phyloP scores from a whole-genome alignment of 768 basidiomycete species.

The Suillus hirtellus region DNA sequence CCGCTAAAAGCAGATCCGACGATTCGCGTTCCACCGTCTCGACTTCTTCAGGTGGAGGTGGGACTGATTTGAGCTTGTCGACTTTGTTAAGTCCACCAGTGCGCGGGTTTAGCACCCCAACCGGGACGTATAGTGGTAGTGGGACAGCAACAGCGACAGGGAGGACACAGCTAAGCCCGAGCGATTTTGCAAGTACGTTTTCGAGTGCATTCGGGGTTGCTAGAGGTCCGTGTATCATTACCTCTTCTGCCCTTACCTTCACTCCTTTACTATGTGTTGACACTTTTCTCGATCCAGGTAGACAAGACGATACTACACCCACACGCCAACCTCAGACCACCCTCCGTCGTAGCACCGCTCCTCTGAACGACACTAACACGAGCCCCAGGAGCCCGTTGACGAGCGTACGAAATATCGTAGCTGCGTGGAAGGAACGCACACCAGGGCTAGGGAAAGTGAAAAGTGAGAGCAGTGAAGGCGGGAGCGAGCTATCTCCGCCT shows the following conservation, averaged over 20 bases:
- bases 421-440: slow-evolving; percentile 78
- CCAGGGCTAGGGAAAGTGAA: slow-evolving; percentile 40
- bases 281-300: background rate
- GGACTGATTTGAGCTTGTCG: slow-evolving; percentile 23
- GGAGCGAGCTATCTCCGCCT: slow-evolving; percentile 21
- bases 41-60: slow-evolving; percentile 8
- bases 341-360: background rate
- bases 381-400: slow-evolving; percentile 72
- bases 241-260: slow-evolving; percentile 41
- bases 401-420: slow-evolving; percentile 77
- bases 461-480: slow-evolving; percentile 12
- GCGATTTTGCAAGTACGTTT: slow-evolving; percentile 38
- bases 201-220: slow-evolving; percentile 43
- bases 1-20: slow-evolving; percentile 43
- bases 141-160: slow-evolving; percentile 21
- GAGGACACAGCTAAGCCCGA: slow-evolving; percentile 37
- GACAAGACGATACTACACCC: slow-evolving; percentile 3
- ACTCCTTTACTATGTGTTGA: slow-evolving; percentile 63
- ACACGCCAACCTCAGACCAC: slow-evolving; percentile 4
- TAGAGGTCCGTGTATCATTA: slow-evolving; percentile 23
- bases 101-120: background rate
- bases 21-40: slow-evolving; percentile 31
- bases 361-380: slow-evolving; percentile 19
- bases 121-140: slow-evolving; percentile 19
- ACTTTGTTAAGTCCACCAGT: slow-evolving; percentile 53